Base-by-base conservation (phyloP, 1,284 basidiomycete species). In the Puccinia novopanici region DNA sequence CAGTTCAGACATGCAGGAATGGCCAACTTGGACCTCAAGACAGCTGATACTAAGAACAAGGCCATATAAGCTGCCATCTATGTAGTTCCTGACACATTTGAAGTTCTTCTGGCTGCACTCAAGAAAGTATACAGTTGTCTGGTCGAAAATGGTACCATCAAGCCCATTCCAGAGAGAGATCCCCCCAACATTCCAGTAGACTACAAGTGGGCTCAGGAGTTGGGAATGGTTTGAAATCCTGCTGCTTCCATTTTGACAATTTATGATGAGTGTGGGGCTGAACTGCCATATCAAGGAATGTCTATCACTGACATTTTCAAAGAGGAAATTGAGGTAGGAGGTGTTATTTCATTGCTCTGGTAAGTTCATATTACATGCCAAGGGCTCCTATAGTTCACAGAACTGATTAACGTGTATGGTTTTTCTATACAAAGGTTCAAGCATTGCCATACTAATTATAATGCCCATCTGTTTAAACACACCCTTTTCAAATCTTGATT, bases 161-260 rank as follows among this genome's bases (percentile, higher is more conserved):
- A n/a, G n/a, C n/a, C n/a, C n/a, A n/a, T n/a, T n/a, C n/a, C n/a
- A n/a, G n/a, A n/a, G n/a, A n/a, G n/a, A n/a, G n/a, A n/a, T n/a
- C n/a, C n/a, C 45, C 96, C 96, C 30, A 91, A 93, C 83, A 98
- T 98, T 86, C 96, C 96, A 40, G 96, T 98, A 93, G 96, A 99
- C 89, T 99, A 98, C 92, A 97, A 98, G 89, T 98, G 96, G 96
- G 96, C 96, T 63, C 87, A 89, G 89, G 96, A 98, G 88, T 92
- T 98, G 81, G 96, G 96, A 81, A 91, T 98, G 86, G 95, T 99
- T 87, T 92, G 96, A 86, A 98, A 98, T 89, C 96, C 96, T 57
- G 95, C 96, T 63, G 95, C 96, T 17, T 99, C 99, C 90, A 98
- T 99, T 89, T 98, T 95, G 75, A 98, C 97, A 83, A 99, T 99